Base-by-base conservation (phyloP, 441 rosid species). In the Raphanus hybrid region DNA sequence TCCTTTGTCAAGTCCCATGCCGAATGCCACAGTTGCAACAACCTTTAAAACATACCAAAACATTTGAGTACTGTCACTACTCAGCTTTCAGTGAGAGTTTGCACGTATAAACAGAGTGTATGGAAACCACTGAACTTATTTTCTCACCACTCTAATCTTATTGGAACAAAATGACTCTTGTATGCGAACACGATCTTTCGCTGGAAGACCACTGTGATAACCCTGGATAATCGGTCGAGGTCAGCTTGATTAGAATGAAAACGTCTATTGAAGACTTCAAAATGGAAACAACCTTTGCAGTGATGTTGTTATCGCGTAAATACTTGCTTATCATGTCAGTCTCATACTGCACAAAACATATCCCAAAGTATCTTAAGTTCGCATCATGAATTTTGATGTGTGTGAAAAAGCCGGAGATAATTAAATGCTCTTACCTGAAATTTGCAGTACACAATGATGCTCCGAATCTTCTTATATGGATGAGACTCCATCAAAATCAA, bases 1-100 rank as follows among this genome's bases (percentile, higher is more conserved):
- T 62, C 88, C 87, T 87, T 92, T 95, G 87, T 95, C 95, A 52
- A 95, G 91, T 74, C 99, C 99, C 99, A 95, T 92, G 73, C 99
- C 99, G 77, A 95, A 95, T 75, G 99, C 99, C 85, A 95, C 99
- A 29, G 99, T 95, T 80, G 98, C 99, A 81, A 92, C 98, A 81
- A 95, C 97, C 99, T 94, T 88, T 63, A 86, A 16, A 61, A 54
- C 79, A 67, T 29, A 35, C 39, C 73, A 79, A 55, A 66, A 73
- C 71, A 64, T 55, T 58, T 70, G 67, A 61, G n/a, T 67, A 27
- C 23, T 7, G 69, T 45, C 62, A 79, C 65, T 69, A 29, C 65
- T 70, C 71, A 35, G 20, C 52, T 55, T 43, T 35, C 61, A 55
- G 32, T 75, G 64, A 50, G 14, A 76, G 26, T 16, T 69, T 57